phyloP scores from a whole-genome alignment of 495 filamentous ascomycete genomes.

The Lindgomyces ingoldianus region DNA sequence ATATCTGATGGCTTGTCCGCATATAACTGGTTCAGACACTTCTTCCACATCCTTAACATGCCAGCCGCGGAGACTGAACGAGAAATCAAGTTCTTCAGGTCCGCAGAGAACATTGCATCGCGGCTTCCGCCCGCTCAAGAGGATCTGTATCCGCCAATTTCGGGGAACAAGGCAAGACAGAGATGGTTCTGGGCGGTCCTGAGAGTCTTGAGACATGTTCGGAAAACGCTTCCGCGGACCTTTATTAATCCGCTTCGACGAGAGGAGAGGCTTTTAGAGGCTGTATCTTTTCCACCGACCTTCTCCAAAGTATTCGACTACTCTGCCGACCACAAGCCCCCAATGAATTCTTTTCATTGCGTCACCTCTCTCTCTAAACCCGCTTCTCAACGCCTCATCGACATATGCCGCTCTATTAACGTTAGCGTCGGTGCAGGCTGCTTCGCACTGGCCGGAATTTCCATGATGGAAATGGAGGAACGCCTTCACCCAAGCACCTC shows the following conservation, averaged over 20 bases:
- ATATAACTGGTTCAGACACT: constrained; percentile 42
- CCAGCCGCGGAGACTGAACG: neutral
- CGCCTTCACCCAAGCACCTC: constrained; percentile 32
- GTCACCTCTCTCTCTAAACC: constrained; percentile 18
- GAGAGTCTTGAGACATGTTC: constrained; percentile 43
- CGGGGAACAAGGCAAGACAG: constrained; percentile 35
- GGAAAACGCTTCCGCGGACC: constrained; percentile 39
- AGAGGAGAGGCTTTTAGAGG: neutral
- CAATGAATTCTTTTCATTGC: constrained; percentile 38
- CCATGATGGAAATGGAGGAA: constrained; percentile 48
- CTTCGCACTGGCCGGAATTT: constrained; percentile 43
- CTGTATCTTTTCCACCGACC: constrained; percentile 27
- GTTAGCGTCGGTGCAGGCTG: constrained; percentile 43
- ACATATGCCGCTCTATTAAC: constrained; percentile 38
- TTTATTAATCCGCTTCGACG: constrained; percentile 43
- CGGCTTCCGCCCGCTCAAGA: constrained; percentile 45
- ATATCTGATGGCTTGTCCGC: constrained; percentile 42
- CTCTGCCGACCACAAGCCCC: constrained; percentile 25
- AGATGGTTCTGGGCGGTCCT: constrained; percentile 48
- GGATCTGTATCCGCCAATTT: constrained; percentile 44
- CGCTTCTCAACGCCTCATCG: constrained; percentile 35
- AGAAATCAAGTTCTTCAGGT: constrained; percentile 16
- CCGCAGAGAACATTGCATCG: constrained; percentile 8
- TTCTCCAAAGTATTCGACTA: constrained; percentile 44
- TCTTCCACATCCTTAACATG: constrained; percentile 41